phyloP scores from a whole-genome alignment of 345 rosid species.

The Citrus australasica region DNA sequence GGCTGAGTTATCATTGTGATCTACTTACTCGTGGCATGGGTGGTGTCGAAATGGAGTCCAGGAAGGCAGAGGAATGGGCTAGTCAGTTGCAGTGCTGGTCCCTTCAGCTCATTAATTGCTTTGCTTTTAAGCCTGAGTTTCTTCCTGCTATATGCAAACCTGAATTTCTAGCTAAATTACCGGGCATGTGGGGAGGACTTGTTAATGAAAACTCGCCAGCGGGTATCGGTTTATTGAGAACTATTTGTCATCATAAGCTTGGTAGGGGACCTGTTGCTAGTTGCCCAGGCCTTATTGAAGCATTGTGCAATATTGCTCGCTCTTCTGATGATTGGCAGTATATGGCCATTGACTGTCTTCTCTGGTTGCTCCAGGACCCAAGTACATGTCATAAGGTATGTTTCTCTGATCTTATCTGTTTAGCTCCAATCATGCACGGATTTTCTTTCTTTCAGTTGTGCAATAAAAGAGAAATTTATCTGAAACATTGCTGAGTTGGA shows the following conservation, averaged over 20 bases:
- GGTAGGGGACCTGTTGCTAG: conserved; percentile 91
- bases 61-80: conserved; percentile 99
- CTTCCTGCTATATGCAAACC: conserved; percentile 85
- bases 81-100: conserved; percentile 99
- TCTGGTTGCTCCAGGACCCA: conserved; percentile 95
- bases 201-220: conserved; percentile 98
- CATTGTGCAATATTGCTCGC: conserved; percentile 83
- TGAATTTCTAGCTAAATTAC: conserved; percentile 84
- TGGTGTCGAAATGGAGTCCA: conserved; percentile 98
- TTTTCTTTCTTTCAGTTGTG: not conserved
- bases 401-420: not conserved
- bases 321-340: conserved; percentile 99
- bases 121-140: conserved; percentile 98
- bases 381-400: conserved; percentile 77
- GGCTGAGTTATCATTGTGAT: conserved; percentile 92
- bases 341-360: conserved; percentile 97
- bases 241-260: conserved; percentile 92
- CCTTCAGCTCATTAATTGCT: conserved; percentile 98
- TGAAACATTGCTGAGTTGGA: not conserved
- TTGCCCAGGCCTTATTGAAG: conserved; percentile 84
- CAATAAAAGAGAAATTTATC: not conserved
- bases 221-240: conserved; percentile 92
- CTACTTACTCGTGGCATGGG: conserved; percentile 99
- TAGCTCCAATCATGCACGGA: not conserved
- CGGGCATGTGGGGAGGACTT: conserved; percentile 99